Base-by-base conservation (phyloP, 2,329 filamentous ascomycete genomes). In the Clonostachys rosea region DNA sequence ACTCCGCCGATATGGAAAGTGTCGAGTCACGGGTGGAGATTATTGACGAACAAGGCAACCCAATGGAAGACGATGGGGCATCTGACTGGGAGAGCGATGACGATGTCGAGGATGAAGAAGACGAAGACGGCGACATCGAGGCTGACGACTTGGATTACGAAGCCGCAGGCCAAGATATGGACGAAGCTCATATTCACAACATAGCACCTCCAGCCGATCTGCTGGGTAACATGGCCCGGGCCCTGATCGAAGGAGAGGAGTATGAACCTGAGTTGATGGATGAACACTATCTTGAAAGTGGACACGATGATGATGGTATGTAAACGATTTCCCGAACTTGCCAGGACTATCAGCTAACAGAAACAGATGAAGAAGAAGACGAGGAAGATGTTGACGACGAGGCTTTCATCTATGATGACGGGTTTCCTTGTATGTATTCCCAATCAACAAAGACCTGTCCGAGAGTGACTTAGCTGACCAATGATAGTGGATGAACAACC, bases 371-470 rank as follows among this genome's bases (percentile, higher is more conserved):
- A 6, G 78, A 81, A 5, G 88, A 90, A 42, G 84, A 87, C 16
- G 86, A 87, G 39, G 84, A 85, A 40, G 81, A 85, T 18, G 78
- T 87, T 54, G 84, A 84, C 41, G 86, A 89, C 44, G 80, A 82
- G 17, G 78, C 83, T 47, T 83, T 82, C 56, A 70, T 79, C 49
- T 84, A 81, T 50, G 79, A 83, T 50, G 78, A 80, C 20, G 75
- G 76, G 34, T 81, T 78, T 63, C 72, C 76, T 49, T 70, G 78
- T 81, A 70, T 67, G 76, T 73, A 2, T 37, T 18, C 12, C 9
- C 4, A 24, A 13, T 30, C 9, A 10, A 30, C 8, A 30, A 9
- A 30, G 24, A 4, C 24, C 9, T 30, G 24, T 30, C 24, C 4
- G 24, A 30, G 24, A 30, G 8, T 37, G 18, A 35, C 30, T 33